Conservation (phyloP, 2,329 filamentous ascomycete genomes). For the Plectosphaerella plurivora region DNA sequence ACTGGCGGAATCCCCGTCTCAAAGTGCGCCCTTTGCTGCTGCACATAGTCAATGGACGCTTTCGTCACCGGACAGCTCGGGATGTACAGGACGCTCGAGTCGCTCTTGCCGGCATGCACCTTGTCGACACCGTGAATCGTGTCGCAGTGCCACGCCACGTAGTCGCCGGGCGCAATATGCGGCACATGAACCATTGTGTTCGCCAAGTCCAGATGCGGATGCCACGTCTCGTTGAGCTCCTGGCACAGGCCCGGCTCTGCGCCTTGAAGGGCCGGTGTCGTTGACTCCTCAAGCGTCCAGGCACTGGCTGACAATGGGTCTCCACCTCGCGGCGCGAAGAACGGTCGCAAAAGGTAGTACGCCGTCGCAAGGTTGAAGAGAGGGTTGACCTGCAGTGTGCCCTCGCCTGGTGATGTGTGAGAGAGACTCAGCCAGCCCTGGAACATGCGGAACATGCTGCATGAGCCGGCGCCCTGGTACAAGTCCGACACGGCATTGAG, state of each 20-base stretch:
- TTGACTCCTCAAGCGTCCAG: constrained; percentile 39
- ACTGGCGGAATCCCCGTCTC: constrained; percentile 61
- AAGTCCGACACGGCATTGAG: constrained; percentile 66
- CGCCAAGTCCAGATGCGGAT: constrained; percentile 66
- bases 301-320: constrained; percentile 42
- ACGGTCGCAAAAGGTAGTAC: constrained; percentile 78
- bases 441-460: constrained; percentile 73
- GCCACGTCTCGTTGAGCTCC: constrained; percentile 59
- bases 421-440: constrained; percentile 78
- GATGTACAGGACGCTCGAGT: constrained; percentile 86
- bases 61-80: constrained; percentile 79
- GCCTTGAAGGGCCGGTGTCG: constrained; percentile 62
- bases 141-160: constrained; percentile 82
- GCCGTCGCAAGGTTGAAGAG: constrained; percentile 70
- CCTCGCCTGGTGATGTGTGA: constrained; percentile 65
- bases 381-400: constrained; percentile 79
- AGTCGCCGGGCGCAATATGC: constrained; percentile 66
- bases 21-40: constrained; percentile 67
- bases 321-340: constrained; percentile 57
- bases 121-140: constrained; percentile 80
- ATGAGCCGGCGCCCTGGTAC: constrained; percentile 77
- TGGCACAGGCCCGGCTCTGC: constrained; percentile 65
- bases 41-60: constrained; percentile 67
- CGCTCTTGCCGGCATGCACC: constrained; percentile 63
- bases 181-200: constrained; percentile 70